Evolutionary conservation across 257 asterid species (phyloP), one percentile per base, ranked within the genome.

Genomic region (Nicotiana noctiflora): DNA sequence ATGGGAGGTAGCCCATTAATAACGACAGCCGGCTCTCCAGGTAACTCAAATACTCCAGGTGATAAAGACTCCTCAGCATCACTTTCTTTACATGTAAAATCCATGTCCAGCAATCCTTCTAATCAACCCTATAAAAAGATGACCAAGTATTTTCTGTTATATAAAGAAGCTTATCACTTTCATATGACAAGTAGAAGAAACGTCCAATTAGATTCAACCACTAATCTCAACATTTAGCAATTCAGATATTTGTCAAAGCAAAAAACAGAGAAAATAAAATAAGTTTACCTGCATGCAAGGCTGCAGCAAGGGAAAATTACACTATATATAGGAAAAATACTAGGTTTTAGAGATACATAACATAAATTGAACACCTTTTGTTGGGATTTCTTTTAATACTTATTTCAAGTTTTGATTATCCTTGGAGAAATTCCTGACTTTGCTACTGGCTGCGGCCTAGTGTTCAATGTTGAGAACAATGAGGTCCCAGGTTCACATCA

Each of bases 11-110:
- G 52, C 34, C 92, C 90, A 66, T 90, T 89, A 72, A 93, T 85
- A 60, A 93, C 83, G 32, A 91, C 81, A 61, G 91, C 93, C 27
- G 97, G 94, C 84, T 93, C 97, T 80, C 92, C 92, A 8, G 91
- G 91, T 56, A 93, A 63, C 70, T 86, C 80, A 86, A 63, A 89
- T 29, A 88, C 79, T 13, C 76, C 84, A 60, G 85, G 52, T 8
- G 82, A 29, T 25, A 86, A 82, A 17, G 85, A 77, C 21, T 84
- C 88, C 13, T 18, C 25, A 2, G 63, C 44, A 19, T 90, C 88
- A 80, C 23, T 49, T 79, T 64, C 81, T 59, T 82, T 72, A 55
- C 82, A 55, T 3, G 81, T 31, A 53, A 79, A 83, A 59, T 90
- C 89, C 95, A 90, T 92, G 76, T 78, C 8, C 52, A 23, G 59